Conservation (phyloP, 352 stramenopile species). For the Pythium oligandrum region DNA sequence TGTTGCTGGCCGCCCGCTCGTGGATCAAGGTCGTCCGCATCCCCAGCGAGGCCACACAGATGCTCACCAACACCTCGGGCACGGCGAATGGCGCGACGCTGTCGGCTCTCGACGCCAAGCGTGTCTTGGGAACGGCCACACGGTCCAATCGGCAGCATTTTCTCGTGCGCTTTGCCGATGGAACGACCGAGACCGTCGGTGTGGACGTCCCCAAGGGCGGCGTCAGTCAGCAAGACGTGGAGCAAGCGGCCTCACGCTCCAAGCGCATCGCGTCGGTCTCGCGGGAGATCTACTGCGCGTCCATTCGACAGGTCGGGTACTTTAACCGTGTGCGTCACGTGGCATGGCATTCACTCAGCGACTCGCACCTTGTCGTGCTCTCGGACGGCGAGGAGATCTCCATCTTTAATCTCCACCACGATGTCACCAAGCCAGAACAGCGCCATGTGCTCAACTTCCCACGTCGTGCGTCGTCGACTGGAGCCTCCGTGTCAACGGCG, state of each 20-base stretch:
- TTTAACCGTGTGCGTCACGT: conserved; percentile 51
- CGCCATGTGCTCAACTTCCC: conserved; percentile 53
- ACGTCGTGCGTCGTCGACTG: conserved; percentile 14
- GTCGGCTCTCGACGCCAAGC: conserved; percentile 8
- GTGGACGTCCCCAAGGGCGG: conserved; percentile 18
- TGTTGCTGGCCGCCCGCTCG: conserved; percentile 45
- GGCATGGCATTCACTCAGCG: conserved; percentile 69
- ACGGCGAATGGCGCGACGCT: conserved; percentile 6
- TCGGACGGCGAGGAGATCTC: conserved; percentile 72
- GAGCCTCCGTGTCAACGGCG: conserved; percentile 18
- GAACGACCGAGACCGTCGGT: conserved; percentile 19
- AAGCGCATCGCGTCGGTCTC: conserved; percentile 40
- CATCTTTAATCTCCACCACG: conserved; percentile 59
- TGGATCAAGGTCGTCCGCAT: conserved; percentile 65
- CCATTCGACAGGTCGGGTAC: conserved; percentile 50
- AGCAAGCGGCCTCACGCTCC: conserved; percentile 19
- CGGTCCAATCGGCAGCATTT: conserved; percentile 27
- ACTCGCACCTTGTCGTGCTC: conserved; percentile 65
- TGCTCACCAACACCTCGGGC: conserved; percentile 4
- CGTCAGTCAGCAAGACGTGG: conserved; percentile 18
- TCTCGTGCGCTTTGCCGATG: conserved; percentile 45
- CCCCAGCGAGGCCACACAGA: conserved; percentile 18
- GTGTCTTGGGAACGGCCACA: conserved; percentile 4
- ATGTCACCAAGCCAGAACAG: conserved; percentile 71
- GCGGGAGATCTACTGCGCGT: conserved; percentile 41